Evolutionary conservation across 1,139 yeast genomes (phyloP).

Genomic region (Hanseniaspora sp.): DNA sequence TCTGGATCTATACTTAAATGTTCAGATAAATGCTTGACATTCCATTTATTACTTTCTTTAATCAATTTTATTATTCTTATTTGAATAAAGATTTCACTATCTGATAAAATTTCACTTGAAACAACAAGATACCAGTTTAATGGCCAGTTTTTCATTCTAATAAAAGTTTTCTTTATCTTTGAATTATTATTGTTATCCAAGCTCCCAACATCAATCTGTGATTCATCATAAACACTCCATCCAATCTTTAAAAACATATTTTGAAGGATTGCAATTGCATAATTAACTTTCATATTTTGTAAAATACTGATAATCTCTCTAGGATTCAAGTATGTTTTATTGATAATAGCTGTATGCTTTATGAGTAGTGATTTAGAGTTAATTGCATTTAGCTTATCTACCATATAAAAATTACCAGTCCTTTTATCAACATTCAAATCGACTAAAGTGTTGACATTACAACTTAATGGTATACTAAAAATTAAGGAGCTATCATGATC

Average conservation of each 20-base stretch:
- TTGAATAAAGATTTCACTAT: conserved; percentile 40
- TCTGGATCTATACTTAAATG: conserved; percentile 26
- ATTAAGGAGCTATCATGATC: conserved; percentile 19
- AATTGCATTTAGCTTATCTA: conserved; percentile 30
- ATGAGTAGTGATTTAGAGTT: conserved; percentile 32
- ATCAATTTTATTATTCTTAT: conserved; percentile 50
- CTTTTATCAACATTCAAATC: conserved; percentile 33
- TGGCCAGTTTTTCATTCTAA: conserved; percentile 57
- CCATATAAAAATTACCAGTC: conserved; percentile 40
- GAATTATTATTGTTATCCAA: conserved; percentile 19
- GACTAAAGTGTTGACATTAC: conserved; percentile 30
- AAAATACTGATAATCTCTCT: conserved; percentile 27
- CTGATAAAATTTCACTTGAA: conserved; percentile 36
- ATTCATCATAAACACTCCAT: conserved; percentile 47
- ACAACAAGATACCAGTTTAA: conserved; percentile 55
- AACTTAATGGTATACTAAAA: conserved; percentile 29
- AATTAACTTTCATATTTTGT: conserved; percentile 43
- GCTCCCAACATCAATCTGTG: conserved; percentile 19
- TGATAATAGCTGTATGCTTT: conserved; percentile 32
- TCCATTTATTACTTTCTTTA: conserved; percentile 55
- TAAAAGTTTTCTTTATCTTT: conserved; percentile 39
- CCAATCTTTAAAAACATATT: conserved; percentile 51
- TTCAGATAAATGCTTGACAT: conserved; percentile 35
- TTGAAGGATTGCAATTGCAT: conserved; percentile 42
- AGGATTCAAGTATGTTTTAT: conserved; percentile 28